Conservation (phyloP, 192 early-diverging fungal genomes). For the Borealophlyctis nickersoniae region DNA sequence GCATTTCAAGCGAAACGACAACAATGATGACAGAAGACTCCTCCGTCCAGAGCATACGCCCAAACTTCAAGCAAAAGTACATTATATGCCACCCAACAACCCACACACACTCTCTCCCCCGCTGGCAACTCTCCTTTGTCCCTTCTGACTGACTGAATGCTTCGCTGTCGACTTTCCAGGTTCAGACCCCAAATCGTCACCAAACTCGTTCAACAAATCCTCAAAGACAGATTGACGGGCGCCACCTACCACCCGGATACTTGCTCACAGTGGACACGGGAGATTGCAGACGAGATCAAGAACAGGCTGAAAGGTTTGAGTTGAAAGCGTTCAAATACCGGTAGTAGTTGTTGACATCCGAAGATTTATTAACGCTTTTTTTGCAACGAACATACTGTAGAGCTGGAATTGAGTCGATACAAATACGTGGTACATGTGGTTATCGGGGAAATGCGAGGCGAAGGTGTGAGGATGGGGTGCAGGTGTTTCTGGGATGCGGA, state of each 20-base stretch:
- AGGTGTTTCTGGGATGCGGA: slow-evolving; percentile 65
- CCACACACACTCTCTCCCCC: background rate
- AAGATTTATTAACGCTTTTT: slow-evolving; percentile 6
- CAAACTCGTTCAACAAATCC: slow-evolving; percentile 45
- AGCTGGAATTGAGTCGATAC: slow-evolving; percentile 50
- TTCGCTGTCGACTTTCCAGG: slow-evolving; percentile 21
- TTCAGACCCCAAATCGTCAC: slow-evolving; percentile 49
- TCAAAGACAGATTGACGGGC: slow-evolving; percentile 43
- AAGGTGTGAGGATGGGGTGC: slow-evolving; percentile 60
- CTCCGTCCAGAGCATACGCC: slow-evolving; percentile 42
- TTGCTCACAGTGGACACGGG: slow-evolving; percentile 51
- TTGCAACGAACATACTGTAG: slow-evolving; percentile 22
- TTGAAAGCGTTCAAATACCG: no score
- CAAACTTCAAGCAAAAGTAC: slow-evolving; percentile 61
- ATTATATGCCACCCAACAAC: background rate
- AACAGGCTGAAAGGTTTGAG: slow-evolving; percentile 51
- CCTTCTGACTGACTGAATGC: background rate
- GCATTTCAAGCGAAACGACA: no score
- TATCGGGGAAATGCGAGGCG: slow-evolving; percentile 60
- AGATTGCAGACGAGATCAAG: slow-evolving; percentile 61
- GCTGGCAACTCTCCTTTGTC: background rate
- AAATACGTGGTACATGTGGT: slow-evolving; percentile 59
- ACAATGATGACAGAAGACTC: slow-evolving; percentile 8
- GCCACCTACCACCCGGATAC: slow-evolving; percentile 45
- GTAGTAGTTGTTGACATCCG: background rate